Base-by-base conservation (phyloP, 1,284 basidiomycete genomes). In the Takashimella koratensis region DNA sequence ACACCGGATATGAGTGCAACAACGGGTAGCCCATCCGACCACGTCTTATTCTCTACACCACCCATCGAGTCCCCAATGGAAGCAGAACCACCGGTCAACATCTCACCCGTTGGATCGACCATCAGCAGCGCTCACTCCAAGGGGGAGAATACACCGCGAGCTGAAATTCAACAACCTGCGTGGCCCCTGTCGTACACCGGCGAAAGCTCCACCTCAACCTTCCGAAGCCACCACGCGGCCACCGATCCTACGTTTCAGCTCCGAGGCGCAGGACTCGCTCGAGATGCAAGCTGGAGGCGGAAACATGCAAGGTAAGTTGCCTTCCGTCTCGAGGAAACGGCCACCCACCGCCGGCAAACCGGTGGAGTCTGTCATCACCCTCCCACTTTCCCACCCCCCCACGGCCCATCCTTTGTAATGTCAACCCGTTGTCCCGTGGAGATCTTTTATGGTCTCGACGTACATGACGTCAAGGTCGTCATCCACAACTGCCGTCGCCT, bases 281-380 rank as follows among this genome's bases (percentile, higher is more conserved):
- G 58, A 11, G 58, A 49, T 22, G 58, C 58, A 4, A 68, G 64
- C 49, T 67, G 64, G 65, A 44, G 67, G 24, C 60, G 60, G 47
- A 67, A 67, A 49, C 63, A 70, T 52, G 60, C 63, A 3, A 68
- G 64, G 70, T 73, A 63, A 68, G 68, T 68, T 21, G 8, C 27
- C 8, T 36, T 36, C 16, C 30, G 16, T 36, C 30, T 16, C 10
- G 8, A 16, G 30, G 16, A 36, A 36, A 36, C 30, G 30, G 41
- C 20, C 22, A 25, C 21, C 40, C 45, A 25, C 26, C 8, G 27
- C 5, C 45, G 20, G 20, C 43, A 26, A 36, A n/a, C n/a, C n/a
- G n/a, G n/a, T n/a, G n/a, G 30, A 16, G 30, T 16, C 30, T 16
- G 16, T 36, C 30, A 36, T 8, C 30, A 8, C 30, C 30, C 8